These are phyloP conservation scores for Physcia stellaris DNA, from an alignment of 495 filamentous ascomycete genomes.

Conservation along the genomic window DNA sequence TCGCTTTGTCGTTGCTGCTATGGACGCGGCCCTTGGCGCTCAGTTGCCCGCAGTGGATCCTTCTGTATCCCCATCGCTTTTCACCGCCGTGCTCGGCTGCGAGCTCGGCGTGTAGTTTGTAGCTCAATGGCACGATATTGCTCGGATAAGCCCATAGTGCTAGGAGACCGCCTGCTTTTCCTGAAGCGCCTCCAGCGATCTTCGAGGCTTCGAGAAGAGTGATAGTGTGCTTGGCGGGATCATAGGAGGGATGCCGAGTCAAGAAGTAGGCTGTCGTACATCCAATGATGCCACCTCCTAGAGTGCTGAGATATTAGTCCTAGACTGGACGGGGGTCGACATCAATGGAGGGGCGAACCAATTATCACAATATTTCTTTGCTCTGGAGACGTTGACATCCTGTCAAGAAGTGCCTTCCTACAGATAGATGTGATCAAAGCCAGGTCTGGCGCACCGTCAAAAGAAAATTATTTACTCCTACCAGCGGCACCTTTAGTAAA, in stretches of 20 bases:
- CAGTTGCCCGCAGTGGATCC: constrained; percentile 62
- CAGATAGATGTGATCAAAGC: too few species aligned
- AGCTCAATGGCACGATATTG: constrained; percentile 77
- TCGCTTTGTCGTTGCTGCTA: constrained; percentile 9
- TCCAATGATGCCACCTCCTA: constrained; percentile 93
- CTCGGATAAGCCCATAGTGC: constrained; percentile 87
- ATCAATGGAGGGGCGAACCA: not conserved
- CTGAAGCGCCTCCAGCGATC: constrained; percentile 83
- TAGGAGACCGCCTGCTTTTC: constrained; percentile 87
- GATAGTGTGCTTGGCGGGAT: constrained; percentile 60
- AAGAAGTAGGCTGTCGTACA: constrained; percentile 89
- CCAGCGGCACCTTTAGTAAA: too few species aligned
- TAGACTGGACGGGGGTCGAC: not conserved
- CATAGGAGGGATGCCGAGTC: constrained; percentile 73
- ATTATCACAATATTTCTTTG: not conserved
- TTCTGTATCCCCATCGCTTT: constrained; percentile 78
- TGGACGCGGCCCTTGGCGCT: constrained; percentile 40
- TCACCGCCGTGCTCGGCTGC: constrained; percentile 74
- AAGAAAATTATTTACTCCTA: too few species aligned
- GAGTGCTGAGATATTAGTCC: not conserved
- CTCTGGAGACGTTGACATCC: too few species aligned
- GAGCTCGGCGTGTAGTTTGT: constrained; percentile 66
- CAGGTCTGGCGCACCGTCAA: too few species aligned
- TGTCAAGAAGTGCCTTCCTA: too few species aligned
- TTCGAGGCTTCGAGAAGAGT: constrained; percentile 80